Conservation (phyloP, 768 basidiomycete species). For the Steccherinum ochraceum region DNA sequence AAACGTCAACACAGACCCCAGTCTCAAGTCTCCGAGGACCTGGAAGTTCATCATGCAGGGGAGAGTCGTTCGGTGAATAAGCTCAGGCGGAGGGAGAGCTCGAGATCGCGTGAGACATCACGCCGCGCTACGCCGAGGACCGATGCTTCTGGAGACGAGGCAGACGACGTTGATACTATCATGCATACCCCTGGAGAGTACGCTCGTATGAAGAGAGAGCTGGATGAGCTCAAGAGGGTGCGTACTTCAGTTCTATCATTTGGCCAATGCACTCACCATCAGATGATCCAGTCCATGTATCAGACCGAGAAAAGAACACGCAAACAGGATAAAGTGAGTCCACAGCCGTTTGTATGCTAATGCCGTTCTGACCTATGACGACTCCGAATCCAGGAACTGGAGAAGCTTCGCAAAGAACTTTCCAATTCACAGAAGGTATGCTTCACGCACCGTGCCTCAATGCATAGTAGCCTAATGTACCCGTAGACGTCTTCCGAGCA, state of each 20-base stretch:
- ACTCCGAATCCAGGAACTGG: constrained; percentile 15
- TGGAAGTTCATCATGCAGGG: constrained; percentile 14
- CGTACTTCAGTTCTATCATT: background rate
- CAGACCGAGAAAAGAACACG: constrained; percentile 18
- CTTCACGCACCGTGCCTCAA: background rate
- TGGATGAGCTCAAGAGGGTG: constrained; percentile 21
- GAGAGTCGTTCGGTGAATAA: constrained; percentile 5
- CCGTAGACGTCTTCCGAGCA: constrained; percentile 16
- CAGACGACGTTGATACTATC: constrained; percentile 10
- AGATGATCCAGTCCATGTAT: constrained; percentile 1
- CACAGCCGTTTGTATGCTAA: no score
- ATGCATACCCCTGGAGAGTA: constrained; percentile 12
- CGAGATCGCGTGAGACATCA: constrained; percentile 29
- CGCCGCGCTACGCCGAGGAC: constrained; percentile 19
- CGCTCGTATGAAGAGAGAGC: constrained; percentile 17
- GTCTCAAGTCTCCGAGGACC: constrained; percentile 7
- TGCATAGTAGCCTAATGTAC: background rate
- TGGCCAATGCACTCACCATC: background rate
- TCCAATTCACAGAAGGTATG: constrained; percentile 15
- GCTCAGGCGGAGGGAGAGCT: constrained; percentile 27
- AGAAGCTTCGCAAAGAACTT: constrained; percentile 20
- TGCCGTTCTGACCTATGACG: no score
- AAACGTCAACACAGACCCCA: constrained; percentile 3
- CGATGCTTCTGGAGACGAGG: constrained; percentile 23
- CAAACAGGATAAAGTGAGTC: constrained; percentile 20